Evolutionary conservation across 2,329 filamentous ascomycete species (phyloP).

Genomic region (Talaromyces sp.): DNA sequence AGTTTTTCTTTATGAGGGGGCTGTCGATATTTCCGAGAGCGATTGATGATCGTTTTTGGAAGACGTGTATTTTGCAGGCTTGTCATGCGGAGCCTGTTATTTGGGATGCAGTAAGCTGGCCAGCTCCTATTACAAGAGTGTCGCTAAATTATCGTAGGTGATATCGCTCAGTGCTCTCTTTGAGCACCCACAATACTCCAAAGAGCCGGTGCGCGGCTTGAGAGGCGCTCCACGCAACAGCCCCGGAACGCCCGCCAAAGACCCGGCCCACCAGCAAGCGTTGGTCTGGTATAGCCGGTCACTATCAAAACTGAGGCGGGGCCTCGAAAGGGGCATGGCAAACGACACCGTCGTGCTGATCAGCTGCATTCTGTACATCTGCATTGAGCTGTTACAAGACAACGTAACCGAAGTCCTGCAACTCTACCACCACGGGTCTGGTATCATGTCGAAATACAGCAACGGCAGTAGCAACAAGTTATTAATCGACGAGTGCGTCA

Average conservation of each 20-base stretch:
- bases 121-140: background rate
- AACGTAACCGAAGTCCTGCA: slow-evolving; percentile 20
- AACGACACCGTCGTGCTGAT: slow-evolving; percentile 25
- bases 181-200: slow-evolving; percentile 18
- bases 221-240: background rate
- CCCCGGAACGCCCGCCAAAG: background rate
- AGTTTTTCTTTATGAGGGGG: background rate
- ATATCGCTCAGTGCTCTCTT: slow-evolving; percentile 26
- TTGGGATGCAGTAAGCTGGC: slow-evolving; percentile 33
- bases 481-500: slow-evolving; percentile 15
- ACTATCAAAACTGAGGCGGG: slow-evolving; percentile 20
- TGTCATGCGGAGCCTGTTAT: slow-evolving; percentile 32
- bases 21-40: background rate
- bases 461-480: slow-evolving; percentile 12
- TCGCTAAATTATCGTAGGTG: background rate
- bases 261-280: slow-evolving; percentile 20
- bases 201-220: background rate
- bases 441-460: slow-evolving; percentile 20
- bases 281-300: slow-evolving; percentile 28
- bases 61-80: slow-evolving; percentile 28
- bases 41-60: slow-evolving; percentile 33
- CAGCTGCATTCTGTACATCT: slow-evolving; percentile 29
- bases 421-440: slow-evolving; percentile 25
- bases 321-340: slow-evolving; percentile 20
- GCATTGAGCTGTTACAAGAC: slow-evolving; percentile 26